phyloP scores from a whole-genome alignment of 2,329 filamentous ascomycete genomes.

The Lasiodiplodia sp. region DNA sequence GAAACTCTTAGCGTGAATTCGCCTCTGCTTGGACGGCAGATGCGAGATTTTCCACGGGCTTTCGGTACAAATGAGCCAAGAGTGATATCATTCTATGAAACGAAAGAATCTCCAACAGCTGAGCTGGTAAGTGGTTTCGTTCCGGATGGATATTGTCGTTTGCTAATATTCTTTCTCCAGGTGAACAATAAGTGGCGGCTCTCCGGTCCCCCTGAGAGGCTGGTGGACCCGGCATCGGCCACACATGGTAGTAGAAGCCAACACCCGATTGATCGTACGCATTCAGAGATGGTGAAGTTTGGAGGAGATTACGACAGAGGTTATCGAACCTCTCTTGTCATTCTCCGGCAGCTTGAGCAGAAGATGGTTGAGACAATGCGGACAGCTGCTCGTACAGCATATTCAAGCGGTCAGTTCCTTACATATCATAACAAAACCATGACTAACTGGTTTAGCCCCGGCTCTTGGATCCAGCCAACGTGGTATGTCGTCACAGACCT shows the following conservation, averaged over 20 bases:
- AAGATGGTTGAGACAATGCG: too few relatives aligned
- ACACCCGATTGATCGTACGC: not conserved
- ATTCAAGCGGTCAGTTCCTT: not conserved
- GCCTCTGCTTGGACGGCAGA: not conserved
- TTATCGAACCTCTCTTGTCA: not conserved
- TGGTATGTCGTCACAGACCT: not conserved
- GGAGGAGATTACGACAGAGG: not conserved
- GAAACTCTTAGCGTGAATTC: not conserved
- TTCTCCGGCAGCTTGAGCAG: not conserved
- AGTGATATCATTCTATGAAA: constrained; percentile 19
- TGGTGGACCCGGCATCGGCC: not conserved
- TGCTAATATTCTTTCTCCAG: not conserved
- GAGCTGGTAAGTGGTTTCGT: not conserved
- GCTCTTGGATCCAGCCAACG: not conserved
- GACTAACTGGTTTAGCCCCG: too few relatives aligned
- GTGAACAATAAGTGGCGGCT: not conserved
- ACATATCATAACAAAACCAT: too few relatives aligned
- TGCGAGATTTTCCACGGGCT: not conserved
- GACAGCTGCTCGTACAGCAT: not conserved
- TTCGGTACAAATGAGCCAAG: not conserved
- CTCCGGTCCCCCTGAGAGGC: not conserved
- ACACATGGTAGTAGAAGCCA: not conserved
- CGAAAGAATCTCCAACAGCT: constrained; percentile 8
- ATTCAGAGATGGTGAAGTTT: constrained; percentile 13
- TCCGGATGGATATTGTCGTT: not conserved